These are phyloP conservation scores for Narthecium ossifragum DNA, from an alignment of 106 monocot species.

Conservation along the genomic window DNA sequence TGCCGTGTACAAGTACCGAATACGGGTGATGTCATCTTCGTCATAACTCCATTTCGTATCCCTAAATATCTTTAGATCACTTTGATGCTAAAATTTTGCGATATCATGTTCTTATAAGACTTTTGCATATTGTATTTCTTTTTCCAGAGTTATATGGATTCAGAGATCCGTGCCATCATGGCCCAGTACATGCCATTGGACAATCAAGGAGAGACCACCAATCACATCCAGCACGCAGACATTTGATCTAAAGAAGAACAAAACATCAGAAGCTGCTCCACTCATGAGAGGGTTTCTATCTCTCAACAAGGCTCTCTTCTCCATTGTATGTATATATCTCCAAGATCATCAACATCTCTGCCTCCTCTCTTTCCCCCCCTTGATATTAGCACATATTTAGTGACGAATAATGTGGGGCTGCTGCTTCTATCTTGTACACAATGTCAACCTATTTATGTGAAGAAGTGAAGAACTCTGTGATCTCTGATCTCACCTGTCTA, in stretches of 20 bases:
- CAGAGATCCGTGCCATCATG: conserved; percentile 51
- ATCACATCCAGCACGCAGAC: conserved; percentile 13
- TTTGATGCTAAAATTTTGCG: too few species aligned
- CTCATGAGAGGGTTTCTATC: too few species aligned
- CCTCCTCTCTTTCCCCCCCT: neutral
- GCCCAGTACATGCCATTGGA: conserved; percentile 81
- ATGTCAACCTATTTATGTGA: too few species aligned
- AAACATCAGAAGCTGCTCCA: too few species aligned
- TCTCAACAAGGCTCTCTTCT: neutral
- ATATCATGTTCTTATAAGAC: neutral
- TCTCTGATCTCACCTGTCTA: too few species aligned
- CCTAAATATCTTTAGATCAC: neutral
- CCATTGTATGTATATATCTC: neutral
- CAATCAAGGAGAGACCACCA: conserved; percentile 38
- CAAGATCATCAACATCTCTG: neutral
- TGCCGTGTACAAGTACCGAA: conserved; percentile 86
- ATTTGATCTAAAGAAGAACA: neutral
- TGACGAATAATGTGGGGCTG: too few species aligned
- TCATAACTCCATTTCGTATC: too few species aligned
- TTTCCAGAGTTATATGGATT: conserved; percentile 9
- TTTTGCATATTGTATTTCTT: neutral
- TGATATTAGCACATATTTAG: neutral
- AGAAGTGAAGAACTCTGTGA: too few species aligned
- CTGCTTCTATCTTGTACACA: too few species aligned
- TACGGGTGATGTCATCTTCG: conserved; percentile 57